A percentile compares a stretch with the other conserved stretches of the same genome.
Evolutionary conservation across 1,139 yeast genomes (phyloP).

Genomic region (Blastobotrys ciferrii): DNA sequence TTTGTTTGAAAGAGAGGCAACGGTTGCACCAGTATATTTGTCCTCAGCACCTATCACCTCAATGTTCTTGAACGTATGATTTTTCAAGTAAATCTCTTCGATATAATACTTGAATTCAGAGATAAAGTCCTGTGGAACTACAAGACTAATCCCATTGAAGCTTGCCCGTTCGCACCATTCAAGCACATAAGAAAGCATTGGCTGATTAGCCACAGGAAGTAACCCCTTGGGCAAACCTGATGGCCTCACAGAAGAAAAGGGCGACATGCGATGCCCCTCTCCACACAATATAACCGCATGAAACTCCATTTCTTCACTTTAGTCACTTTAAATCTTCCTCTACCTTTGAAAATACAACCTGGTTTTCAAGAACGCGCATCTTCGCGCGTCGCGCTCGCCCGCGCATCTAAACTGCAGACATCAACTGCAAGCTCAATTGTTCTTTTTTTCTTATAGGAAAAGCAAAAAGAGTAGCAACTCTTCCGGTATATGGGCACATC

Average conservation of each 20-base stretch:
- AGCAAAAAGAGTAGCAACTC: too few relatives aligned
- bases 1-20: constrained; percentile 48
- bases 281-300: constrained; percentile 92
- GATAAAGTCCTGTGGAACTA: constrained; percentile 37
- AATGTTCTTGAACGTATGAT: constrained; percentile 13
- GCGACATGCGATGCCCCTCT: constrained; percentile 67
- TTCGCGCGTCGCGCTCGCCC: not conserved
- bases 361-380: not conserved
- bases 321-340: not conserved
- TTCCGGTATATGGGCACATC: too few relatives aligned
- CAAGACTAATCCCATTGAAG: constrained; percentile 46
- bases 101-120: constrained; percentile 22
- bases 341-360: not conserved
- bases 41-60: constrained; percentile 24
- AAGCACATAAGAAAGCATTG: constrained; percentile 84
- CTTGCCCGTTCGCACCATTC: constrained; percentile 89
- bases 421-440: too few relatives aligned
- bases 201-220: constrained; percentile 83
- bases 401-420: too few relatives aligned
- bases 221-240: constrained; percentile 78
- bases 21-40: constrained; percentile 54
- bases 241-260: constrained; percentile 54
- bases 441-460: too few relatives aligned
- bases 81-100: constrained; percentile 17
- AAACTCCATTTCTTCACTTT: constrained; percentile 61